These are phyloP conservation scores for Fusarium kyushuense DNA, from an alignment of 2,329 filamentous ascomycete species.

Conservation along the genomic window DNA sequence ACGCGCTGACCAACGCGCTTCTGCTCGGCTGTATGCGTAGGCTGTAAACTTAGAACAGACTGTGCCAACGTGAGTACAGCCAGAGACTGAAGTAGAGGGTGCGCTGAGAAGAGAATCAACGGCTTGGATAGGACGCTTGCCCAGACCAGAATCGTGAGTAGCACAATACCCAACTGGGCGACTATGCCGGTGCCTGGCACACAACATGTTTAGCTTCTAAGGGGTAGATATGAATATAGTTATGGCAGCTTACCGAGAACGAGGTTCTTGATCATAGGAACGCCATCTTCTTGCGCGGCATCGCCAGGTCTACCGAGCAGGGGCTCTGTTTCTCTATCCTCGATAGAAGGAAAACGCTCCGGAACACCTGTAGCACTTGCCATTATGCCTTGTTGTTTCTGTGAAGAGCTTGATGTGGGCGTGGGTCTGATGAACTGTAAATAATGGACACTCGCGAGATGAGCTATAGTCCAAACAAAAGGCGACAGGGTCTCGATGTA, in stretches of 20 bases:
- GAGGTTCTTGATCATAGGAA: conserved; percentile 76
- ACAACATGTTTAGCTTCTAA: conserved; percentile 7
- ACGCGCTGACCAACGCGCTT: conserved; percentile 71
- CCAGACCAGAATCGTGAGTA: conserved; percentile 84
- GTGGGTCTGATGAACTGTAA: neutral
- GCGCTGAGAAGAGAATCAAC: conserved; percentile 86
- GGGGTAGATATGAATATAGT: neutral
- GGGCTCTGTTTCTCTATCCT: conserved; percentile 56
- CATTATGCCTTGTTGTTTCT: conserved; percentile 59
- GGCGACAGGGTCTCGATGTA: neutral
- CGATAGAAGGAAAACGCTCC: conserved; percentile 55
- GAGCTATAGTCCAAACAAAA: neutral
- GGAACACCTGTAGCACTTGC: conserved; percentile 77
- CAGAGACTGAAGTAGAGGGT: conserved; percentile 78
- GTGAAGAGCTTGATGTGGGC: neutral
- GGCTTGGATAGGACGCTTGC: conserved; percentile 76
- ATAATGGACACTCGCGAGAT: conserved; percentile 1
- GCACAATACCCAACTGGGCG: conserved; percentile 81
- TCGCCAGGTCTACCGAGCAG: conserved; percentile 72
- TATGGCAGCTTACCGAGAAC: conserved; percentile 70
- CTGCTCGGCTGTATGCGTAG: conserved; percentile 80
- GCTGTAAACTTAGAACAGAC: conserved; percentile 87
- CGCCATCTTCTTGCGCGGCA: conserved; percentile 74
- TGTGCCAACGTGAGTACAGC: conserved; percentile 82
- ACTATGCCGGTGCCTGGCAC: conserved; percentile 81